Evolutionary conservation across 2,329 filamentous ascomycete genomes (phyloP).

Genomic region (Colletotrichum nymphaeae): DNA sequence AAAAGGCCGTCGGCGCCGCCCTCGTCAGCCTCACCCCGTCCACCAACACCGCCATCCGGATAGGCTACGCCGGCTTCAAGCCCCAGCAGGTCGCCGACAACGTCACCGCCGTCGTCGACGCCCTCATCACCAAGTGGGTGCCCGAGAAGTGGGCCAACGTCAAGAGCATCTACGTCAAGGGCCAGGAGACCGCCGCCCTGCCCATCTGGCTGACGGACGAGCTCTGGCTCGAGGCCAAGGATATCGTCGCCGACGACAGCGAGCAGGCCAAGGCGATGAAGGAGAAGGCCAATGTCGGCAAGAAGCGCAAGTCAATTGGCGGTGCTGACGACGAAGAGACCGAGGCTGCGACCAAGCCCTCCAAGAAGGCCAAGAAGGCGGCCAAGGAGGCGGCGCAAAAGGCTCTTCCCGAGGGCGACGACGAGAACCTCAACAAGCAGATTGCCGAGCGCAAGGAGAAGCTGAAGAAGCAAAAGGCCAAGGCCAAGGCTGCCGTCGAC

Average conservation of each 20-base stretch:
- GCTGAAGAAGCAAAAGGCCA: slow-evolving; percentile 69
- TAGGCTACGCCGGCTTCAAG: slow-evolving; percentile 81
- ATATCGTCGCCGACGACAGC: slow-evolving; percentile 73
- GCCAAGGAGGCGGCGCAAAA: slow-evolving; percentile 31
- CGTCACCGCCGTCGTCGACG: slow-evolving; percentile 75
- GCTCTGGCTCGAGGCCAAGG: slow-evolving; percentile 84
- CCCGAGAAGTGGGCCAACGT: slow-evolving; percentile 91
- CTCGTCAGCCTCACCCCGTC: slow-evolving; percentile 83
- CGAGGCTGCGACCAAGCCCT: slow-evolving; percentile 48
- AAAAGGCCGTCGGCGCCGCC: slow-evolving; percentile 80
- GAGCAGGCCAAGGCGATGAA: slow-evolving; percentile 60
- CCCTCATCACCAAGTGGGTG: slow-evolving; percentile 82
- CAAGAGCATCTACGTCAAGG: slow-evolving; percentile 89
- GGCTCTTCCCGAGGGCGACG: slow-evolving; percentile 56
- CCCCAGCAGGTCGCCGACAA: slow-evolving; percentile 85
- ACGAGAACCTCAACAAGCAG: slow-evolving; percentile 66
- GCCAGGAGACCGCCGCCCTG: slow-evolving; percentile 85
- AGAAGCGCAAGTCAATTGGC: slow-evolving; percentile 69
- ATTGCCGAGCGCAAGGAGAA: slow-evolving; percentile 69
- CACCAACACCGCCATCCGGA: slow-evolving; percentile 82
- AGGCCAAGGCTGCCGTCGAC: slow-evolving; percentile 63
- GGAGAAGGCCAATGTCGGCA: slow-evolving; percentile 69
- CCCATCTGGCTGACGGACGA: slow-evolving; percentile 96
- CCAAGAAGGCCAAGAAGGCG: slow-evolving; percentile 52
- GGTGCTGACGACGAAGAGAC: slow-evolving; percentile 44